phyloP scores from a whole-genome alignment of 2,329 filamentous ascomycete species.

The Cytospora piceicola region DNA sequence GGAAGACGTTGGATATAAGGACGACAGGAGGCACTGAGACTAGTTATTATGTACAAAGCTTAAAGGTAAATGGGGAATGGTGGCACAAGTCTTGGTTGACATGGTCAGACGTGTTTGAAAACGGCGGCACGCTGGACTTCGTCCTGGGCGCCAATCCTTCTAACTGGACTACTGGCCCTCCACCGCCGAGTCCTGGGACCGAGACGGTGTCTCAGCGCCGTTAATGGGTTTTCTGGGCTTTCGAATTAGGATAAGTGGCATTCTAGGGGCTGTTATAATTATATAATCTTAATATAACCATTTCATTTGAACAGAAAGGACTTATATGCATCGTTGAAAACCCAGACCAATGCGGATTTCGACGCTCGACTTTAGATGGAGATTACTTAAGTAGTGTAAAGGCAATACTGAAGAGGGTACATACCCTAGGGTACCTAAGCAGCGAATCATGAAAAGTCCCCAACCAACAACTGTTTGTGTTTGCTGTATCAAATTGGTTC shows the following conservation, averaged over 20 bases:
- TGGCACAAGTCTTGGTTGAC: conserved; percentile 69
- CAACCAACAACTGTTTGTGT: too few species aligned
- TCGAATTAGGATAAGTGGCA: neutral
- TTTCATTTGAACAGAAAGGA: too few species aligned
- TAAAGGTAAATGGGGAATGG: conserved; percentile 64
- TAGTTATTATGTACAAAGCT: conserved; percentile 65
- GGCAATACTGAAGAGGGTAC: too few species aligned
- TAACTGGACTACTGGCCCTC: conserved; percentile 62
- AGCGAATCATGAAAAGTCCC: too few species aligned
- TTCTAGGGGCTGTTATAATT: neutral
- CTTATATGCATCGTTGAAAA: too few species aligned
- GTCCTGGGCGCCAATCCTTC: conserved; percentile 57
- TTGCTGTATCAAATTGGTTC: too few species aligned
- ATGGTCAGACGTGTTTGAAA: conserved; percentile 68
- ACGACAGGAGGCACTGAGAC: conserved; percentile 50
- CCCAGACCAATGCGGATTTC: too few species aligned
- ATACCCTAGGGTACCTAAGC: too few species aligned
- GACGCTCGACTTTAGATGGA: too few species aligned
- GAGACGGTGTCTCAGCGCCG: conserved; percentile 16
- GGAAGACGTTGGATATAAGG: conserved; percentile 58
- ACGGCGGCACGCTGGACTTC: conserved; percentile 67
- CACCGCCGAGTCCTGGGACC: conserved; percentile 63
- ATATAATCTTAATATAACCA: too few species aligned
- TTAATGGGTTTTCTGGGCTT: neutral
- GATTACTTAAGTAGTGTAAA: too few species aligned